Evolutionary conservation across 108 stramenopile species (phyloP).

Genomic region (Bacterosira constricta): DNA sequence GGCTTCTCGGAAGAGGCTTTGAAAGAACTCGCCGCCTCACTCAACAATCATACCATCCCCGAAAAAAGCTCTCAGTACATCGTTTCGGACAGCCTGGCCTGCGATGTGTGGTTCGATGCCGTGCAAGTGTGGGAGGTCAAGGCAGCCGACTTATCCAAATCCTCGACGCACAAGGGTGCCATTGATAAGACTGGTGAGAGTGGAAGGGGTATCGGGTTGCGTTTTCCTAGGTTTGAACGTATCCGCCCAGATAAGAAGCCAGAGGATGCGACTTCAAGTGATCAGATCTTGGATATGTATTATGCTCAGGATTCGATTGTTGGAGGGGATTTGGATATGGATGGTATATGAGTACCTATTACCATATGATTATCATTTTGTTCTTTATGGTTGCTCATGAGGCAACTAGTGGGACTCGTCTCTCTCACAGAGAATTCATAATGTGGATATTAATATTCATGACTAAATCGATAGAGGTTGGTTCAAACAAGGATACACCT

Average conservation of each 20-base stretch:
- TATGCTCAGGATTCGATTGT: slow-evolving; percentile 88
- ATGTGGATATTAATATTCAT: not conserved
- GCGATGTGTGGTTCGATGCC: slow-evolving; percentile 98
- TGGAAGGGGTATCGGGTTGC: slow-evolving; percentile 95
- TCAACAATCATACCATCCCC: slow-evolving; percentile 73
- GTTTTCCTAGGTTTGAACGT: slow-evolving; percentile 98
- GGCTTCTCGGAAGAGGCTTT: slow-evolving; percentile 98
- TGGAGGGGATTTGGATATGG: slow-evolving; percentile 50
- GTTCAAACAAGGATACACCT: not conserved
- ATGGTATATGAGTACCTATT: slow-evolving; percentile 49
- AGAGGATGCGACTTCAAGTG: slow-evolving; percentile 94
- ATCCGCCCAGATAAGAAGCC: slow-evolving; percentile 97
- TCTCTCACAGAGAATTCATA: not conserved
- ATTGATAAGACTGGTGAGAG: slow-evolving; percentile 81
- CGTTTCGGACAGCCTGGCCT: slow-evolving; percentile 81
- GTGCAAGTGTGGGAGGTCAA: slow-evolving; percentile 98
- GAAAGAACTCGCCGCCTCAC: slow-evolving; percentile 71
- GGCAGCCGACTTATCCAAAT: slow-evolving; percentile 96
- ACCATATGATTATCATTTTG: not conserved
- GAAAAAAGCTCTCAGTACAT: slow-evolving; percentile 82
- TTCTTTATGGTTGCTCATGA: not conserved
- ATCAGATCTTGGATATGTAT: slow-evolving; percentile 97
- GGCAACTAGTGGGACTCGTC: not conserved
- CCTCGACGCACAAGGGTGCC: slow-evolving; percentile 90
- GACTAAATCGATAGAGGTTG: not conserved